These are phyloP conservation scores for Aphanomyces euteiches DNA, from an alignment of 352 stramenopile species.

Conservation along the genomic window DNA sequence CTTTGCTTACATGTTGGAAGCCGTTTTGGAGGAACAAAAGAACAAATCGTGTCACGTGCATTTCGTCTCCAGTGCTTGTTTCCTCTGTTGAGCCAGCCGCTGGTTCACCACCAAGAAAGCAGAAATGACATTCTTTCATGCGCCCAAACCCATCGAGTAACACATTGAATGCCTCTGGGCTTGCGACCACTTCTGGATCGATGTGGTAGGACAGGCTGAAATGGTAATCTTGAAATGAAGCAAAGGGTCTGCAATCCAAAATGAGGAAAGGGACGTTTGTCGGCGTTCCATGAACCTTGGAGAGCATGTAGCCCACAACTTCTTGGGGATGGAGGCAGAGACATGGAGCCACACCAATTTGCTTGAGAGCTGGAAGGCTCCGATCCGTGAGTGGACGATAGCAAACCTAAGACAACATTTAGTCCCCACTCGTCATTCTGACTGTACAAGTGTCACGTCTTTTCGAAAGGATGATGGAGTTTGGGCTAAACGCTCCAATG, in stretches of 20 bases:
- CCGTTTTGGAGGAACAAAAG: constrained; percentile 84
- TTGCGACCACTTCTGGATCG: constrained; percentile 67
- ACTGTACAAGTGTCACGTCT: constrained; percentile 40
- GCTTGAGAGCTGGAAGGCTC: constrained; percentile 53
- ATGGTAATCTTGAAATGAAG: constrained; percentile 76
- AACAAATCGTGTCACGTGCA: constrained; percentile 72
- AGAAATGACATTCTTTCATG: constrained; percentile 89
- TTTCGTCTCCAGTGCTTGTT: constrained; percentile 40
- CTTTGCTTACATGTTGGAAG: constrained; percentile 79
- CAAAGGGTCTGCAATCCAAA: constrained; percentile 68
- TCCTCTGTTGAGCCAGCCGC: background rate
- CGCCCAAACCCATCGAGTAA: constrained; percentile 74
- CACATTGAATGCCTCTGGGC: constrained; percentile 62
- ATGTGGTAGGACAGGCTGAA: constrained; percentile 85
- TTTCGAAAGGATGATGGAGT: constrained; percentile 77
- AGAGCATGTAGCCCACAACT: constrained; percentile 65
- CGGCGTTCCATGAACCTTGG: constrained; percentile 21
- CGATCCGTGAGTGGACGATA: constrained; percentile 68
- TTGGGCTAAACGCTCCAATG: constrained; percentile 51
- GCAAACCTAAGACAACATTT: constrained; percentile 58
- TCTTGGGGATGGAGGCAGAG: constrained; percentile 81
- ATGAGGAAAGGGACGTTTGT: constrained; percentile 65
- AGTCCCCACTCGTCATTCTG: background rate
- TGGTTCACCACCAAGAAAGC: constrained; percentile 57
- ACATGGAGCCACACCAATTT: constrained; percentile 69